These are phyloP conservation scores for Tulasnella sp. DNA, from an alignment of 768 basidiomycete genomes.

Conservation along the genomic window DNA sequence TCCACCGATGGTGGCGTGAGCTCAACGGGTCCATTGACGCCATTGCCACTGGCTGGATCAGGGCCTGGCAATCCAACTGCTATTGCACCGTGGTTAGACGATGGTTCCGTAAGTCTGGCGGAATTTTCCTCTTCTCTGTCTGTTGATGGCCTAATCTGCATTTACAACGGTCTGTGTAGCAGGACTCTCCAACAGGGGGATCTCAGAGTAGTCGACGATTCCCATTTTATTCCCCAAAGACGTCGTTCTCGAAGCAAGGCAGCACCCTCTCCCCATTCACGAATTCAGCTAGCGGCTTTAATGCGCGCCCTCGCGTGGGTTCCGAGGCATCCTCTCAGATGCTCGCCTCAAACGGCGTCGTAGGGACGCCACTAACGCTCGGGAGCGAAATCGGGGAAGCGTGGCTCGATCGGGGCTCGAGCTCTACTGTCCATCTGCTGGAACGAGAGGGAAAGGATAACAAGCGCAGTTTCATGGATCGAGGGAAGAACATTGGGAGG, in stretches of 20 bases:
- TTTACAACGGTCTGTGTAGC: too few relatives aligned
- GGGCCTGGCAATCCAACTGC: neutral
- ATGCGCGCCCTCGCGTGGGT: neutral
- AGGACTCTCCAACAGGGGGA: neutral
- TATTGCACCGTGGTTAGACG: constrained; percentile 13
- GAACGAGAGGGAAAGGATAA: neutral
- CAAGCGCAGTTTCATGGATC: constrained; percentile 2
- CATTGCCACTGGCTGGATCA: neutral
- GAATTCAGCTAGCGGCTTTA: neutral
- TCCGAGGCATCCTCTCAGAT: constrained; percentile 5
- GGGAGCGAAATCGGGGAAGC: constrained; percentile 6
- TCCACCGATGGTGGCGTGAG: neutral
- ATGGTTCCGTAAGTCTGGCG: neutral
- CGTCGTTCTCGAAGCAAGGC: neutral
- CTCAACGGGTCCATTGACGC: neutral
- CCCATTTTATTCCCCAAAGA: neutral
- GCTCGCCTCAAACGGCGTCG: constrained; percentile 8
- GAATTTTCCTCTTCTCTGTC: too few relatives aligned
- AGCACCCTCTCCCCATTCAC: neutral
- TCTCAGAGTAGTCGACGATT: neutral
- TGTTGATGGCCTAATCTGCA: too few relatives aligned
- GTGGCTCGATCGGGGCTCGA: constrained; percentile 1
- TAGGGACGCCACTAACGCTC: neutral
- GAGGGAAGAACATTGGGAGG: constrained; percentile 4
- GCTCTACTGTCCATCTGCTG: neutral